phyloP scores from a whole-genome alignment of 2,329 filamentous ascomycete species.

The Xylariales sp. region DNA sequence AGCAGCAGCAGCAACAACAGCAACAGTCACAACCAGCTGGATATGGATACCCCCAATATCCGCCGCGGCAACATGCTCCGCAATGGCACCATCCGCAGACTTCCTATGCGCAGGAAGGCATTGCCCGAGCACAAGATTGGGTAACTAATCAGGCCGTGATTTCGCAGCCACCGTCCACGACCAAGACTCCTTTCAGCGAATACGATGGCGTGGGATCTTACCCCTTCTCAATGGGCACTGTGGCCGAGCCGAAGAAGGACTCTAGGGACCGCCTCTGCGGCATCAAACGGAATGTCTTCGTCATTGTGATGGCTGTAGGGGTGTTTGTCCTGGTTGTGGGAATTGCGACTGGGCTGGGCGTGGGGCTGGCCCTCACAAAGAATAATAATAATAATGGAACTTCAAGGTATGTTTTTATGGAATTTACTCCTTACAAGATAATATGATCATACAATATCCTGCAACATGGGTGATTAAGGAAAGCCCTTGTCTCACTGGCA shows the following conservation, averaged over 20 bases:
- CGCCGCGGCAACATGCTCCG: not conserved
- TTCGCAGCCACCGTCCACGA: conserved; percentile 10
- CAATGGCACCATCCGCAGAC: conserved; percentile 4
- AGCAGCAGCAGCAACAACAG: conserved; percentile 2
- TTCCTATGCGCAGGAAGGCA: conserved; percentile 1
- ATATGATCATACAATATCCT: too few species aligned
- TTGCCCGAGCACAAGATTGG: conserved; percentile 14
- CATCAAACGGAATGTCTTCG: conserved; percentile 21
- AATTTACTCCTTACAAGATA: too few species aligned
- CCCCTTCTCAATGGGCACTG: conserved; percentile 5
- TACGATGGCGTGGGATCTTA: conserved; percentile 5
- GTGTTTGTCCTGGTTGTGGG: conserved; percentile 23
- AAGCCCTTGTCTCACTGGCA: too few species aligned
- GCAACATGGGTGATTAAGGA: too few species aligned
- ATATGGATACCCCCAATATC: not conserved
- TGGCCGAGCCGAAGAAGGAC: conserved; percentile 4
- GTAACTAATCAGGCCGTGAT: conserved; percentile 11
- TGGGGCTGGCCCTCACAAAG: conserved; percentile 23
- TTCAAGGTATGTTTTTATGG: too few species aligned
- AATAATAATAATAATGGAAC: too few species aligned
- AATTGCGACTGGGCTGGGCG: conserved; percentile 25
- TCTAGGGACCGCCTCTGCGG: conserved; percentile 19
- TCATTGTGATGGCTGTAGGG: conserved; percentile 21
- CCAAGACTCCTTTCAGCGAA: conserved; percentile 14
- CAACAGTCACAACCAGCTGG: not conserved